Base-by-base conservation (phyloP, 2,329 filamentous ascomycete genomes). In the Periconia sp. region DNA sequence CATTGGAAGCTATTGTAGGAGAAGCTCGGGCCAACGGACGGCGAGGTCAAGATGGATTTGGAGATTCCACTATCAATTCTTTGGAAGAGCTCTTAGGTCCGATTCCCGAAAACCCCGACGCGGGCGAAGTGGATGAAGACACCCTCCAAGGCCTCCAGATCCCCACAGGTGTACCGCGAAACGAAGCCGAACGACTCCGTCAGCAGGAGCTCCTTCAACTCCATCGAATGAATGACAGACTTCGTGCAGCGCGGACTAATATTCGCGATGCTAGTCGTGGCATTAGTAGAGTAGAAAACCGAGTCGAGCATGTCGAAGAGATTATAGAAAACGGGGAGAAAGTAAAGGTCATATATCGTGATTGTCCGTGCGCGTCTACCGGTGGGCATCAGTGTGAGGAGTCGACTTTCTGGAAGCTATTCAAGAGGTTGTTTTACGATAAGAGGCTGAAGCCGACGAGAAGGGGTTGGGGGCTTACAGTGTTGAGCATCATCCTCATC, bases 31-130 rank as follows among this genome's bases (percentile, higher is more conserved):
- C 59, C 5, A 50, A 46, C 18, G 50, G 46, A 18, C 37, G 41
- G 18, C 44, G 44, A 23, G 38, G 38, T 16, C 48, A 52, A 17
- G 63, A 69, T 13, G 54, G 62, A 22, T 68, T 70, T 26, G 75
- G 74, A 24, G 75, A 78, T 21, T 73, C 71, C 13, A 78, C 75
- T 3, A 70, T 78, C 30, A 69, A 74, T 32, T 77, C 74, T 3
- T 61, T 78, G 6, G 73, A 77, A 54, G 71, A 74, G 24, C 67
- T 78, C 10, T 66, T 75, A 10, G 51, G 63, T 13, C 65, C 57
- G 40, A 56, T 38, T 11, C 35, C 38, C 16, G 51, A 40, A 12
- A 28, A 30, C 18, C 18, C 36, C 9, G 57, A 60, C 17, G 16
- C 41, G 28, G 52, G 40, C 24, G 56, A 62, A 4, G 8, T 43